These are phyloP conservation scores for Neurospora sp. DNA, from an alignment of 495 filamentous ascomycete species.

Conservation along the genomic window DNA sequence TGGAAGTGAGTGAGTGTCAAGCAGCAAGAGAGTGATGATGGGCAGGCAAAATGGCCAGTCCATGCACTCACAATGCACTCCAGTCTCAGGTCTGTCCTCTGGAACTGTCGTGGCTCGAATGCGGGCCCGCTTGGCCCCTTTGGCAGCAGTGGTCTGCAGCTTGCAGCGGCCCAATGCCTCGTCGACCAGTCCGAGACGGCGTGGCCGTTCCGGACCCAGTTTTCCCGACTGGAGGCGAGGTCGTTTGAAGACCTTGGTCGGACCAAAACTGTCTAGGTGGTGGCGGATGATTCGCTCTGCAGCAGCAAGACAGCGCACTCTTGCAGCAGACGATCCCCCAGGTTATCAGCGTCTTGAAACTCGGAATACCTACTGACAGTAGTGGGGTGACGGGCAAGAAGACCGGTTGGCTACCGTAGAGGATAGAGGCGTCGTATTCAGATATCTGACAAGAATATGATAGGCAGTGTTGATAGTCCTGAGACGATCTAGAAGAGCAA, in stretches of 20 bases:
- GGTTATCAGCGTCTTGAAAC: neutral
- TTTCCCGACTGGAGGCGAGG: slow-evolving; percentile 8
- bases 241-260: neutral
- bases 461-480: neutral
- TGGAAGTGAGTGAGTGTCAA: neutral
- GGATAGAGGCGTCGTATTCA: neutral
- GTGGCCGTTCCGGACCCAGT: slow-evolving; percentile 22
- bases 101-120: slow-evolving; percentile 52
- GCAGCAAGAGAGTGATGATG: neutral
- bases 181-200: slow-evolving; percentile 31
- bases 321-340: neutral
- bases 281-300: slow-evolving; percentile 14
- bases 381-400: neutral
- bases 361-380: neutral
- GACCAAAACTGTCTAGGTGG: slow-evolving; percentile 9
- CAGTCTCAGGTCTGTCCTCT: neutral
- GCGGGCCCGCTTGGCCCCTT: slow-evolving; percentile 25
- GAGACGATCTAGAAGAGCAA: neutral
- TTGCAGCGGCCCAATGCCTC: slow-evolving; percentile 40
- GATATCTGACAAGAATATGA: neutral
- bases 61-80: neutral
- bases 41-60: neutral
- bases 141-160: slow-evolving; percentile 40
- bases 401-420: neutral
- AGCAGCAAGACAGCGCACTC: neutral